phyloP scores from a whole-genome alignment of 192 early-diverging fungal species.

The Rhizophagus clarus region DNA sequence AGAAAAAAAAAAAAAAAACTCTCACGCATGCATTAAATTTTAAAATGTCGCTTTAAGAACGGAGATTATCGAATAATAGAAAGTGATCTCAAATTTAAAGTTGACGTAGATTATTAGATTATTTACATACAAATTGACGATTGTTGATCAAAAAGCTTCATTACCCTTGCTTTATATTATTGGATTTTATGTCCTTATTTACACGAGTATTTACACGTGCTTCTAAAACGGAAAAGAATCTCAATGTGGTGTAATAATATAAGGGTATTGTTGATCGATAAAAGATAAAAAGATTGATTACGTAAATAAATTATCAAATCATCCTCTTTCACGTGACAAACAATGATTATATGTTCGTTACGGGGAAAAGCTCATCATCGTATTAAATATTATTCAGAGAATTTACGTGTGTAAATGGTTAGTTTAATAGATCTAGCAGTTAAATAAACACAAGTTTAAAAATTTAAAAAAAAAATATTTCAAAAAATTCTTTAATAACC shows the following conservation, averaged over 20 bases:
- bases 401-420: no score
- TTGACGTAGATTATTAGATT: not conserved
- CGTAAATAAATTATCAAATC: no score
- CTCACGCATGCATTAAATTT: not conserved
- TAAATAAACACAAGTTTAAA: no score
- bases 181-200: no score
- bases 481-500: no score
- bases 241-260: not conserved
- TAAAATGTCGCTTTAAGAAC: not conserved
- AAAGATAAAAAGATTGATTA: no score
- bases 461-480: no score
- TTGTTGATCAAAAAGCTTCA: not conserved
- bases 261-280: not conserved
- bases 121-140: not conserved
- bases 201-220: not conserved
- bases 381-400: no score
- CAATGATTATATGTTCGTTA: no score
- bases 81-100: not conserved
- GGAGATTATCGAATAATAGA: not conserved
- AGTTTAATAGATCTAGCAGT: no score
- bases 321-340: no score
- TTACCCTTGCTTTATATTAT: not conserved
- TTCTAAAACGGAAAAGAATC: not conserved
- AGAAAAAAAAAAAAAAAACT: not conserved
- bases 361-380: no score